Evolutionary conservation across 805 yeast genomes (phyloP).

Genomic region (Saccharomycopsis vini): DNA sequence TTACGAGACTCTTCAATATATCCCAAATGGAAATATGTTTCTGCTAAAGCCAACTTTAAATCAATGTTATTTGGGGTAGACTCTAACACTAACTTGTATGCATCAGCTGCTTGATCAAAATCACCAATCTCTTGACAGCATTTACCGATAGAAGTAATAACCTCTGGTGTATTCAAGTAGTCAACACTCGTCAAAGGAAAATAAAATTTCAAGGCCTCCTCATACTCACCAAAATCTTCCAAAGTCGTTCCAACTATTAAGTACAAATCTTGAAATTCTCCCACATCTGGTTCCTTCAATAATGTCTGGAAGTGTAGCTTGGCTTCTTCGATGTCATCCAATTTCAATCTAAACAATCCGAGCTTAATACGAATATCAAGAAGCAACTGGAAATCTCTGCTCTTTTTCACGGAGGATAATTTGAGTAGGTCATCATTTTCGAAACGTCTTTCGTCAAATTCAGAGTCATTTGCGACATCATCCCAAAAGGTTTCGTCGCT

Average conservation of each 20-base stretch:
- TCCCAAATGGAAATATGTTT: constrained; percentile 61
- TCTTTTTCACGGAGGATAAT: constrained; percentile 30
- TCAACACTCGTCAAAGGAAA: constrained; percentile 46
- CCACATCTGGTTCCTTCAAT: constrained; percentile 46
- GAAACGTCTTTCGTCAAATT: constrained; percentile 67
- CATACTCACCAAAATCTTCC: constrained; percentile 57
- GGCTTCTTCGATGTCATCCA: constrained; percentile 62
- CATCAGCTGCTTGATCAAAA: constrained; percentile 52
- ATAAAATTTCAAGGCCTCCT: constrained; percentile 69
- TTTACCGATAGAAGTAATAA: constrained; percentile 51
- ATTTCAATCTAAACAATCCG: constrained; percentile 62
- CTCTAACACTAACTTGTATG: constrained; percentile 41
- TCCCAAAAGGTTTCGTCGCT: constrained; percentile 36
- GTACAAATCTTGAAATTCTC: constrained; percentile 63
- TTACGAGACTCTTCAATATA: constrained; percentile 48
- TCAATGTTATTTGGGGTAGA: constrained; percentile 59
- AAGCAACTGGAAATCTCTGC: constrained; percentile 47
- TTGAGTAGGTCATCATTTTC: constrained; percentile 37
- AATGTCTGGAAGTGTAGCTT: constrained; percentile 52
- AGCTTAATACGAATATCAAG: constrained; percentile 80
- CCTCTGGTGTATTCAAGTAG: constrained; percentile 41
- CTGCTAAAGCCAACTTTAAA: constrained; percentile 70
- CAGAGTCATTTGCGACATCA: constrained; percentile 50
- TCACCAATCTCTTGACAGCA: constrained; percentile 71
- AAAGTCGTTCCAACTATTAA: constrained; percentile 68